phyloP scores from a whole-genome alignment of 1,284 basidiomycete species.

The Ustilago cynodontis region DNA sequence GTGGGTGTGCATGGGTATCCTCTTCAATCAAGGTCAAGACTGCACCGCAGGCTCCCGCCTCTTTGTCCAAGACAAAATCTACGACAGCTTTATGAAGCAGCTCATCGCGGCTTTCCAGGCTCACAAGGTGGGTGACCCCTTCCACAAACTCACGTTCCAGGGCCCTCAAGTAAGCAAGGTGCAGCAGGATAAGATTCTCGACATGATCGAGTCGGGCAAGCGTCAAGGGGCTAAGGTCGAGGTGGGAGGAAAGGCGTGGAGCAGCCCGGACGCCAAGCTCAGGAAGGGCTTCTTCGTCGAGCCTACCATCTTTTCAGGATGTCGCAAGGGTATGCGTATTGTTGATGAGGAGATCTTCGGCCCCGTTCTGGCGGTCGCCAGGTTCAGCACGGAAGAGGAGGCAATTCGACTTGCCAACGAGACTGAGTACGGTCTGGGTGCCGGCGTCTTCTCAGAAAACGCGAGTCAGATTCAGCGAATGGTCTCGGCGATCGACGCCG shows the following conservation, averaged over 20 bases:
- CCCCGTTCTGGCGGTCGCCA: constrained; percentile 77
- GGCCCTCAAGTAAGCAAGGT: constrained; percentile 84
- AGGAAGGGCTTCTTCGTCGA: constrained; percentile 74
- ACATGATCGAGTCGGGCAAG: constrained; percentile 88
- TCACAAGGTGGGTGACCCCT: constrained; percentile 77
- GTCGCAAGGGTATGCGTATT: constrained; percentile 75
- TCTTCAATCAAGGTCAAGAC: constrained; percentile 75
- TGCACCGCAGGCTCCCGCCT: constrained; percentile 80
- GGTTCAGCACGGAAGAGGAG: constrained; percentile 72
- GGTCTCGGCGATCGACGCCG: constrained; percentile 82
- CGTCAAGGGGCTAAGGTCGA: constrained; percentile 80
- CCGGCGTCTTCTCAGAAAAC: constrained; percentile 80
- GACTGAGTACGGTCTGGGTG: constrained; percentile 83
- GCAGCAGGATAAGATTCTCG: constrained; percentile 90
- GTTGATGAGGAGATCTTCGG: constrained; percentile 82
- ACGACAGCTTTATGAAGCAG: constrained; percentile 77
- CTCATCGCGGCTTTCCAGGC: constrained; percentile 74
- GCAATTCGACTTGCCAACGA: constrained; percentile 83
- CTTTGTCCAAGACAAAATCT: constrained; percentile 77
- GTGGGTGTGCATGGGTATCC: constrained; percentile 83
- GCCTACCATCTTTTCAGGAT: constrained; percentile 74
- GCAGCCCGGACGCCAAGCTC: constrained; percentile 24
- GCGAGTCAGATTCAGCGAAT: constrained; percentile 74
- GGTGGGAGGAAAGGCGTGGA: constrained; percentile 75
- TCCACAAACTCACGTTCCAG: constrained; percentile 79